Evolutionary conservation across 441 rosid species (phyloP), one percentile per base, ranked within the genome.

Genomic region (Gossypium trilobum): DNA sequence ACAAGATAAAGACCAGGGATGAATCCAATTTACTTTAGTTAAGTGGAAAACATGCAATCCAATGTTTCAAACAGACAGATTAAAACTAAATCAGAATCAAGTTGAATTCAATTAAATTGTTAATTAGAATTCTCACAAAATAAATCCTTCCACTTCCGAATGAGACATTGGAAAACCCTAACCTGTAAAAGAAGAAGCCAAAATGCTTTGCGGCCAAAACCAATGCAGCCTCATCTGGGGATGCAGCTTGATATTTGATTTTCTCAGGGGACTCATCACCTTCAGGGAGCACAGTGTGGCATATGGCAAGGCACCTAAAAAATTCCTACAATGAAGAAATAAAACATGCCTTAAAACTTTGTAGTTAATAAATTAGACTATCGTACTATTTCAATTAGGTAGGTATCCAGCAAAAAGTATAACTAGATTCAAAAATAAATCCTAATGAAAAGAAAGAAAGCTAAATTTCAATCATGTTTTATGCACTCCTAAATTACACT

Each of bases 231-330:
- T 93, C 99, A 86, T 96, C 98, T 11, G 99, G 99, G 59, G 99
- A 96, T 80, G 98, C 99, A 79, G 99, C 98, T 87, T 93, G 99
- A 83, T 96, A 96, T 20, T 77, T 83, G 67, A 93, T 87, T 81
- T 87, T 92, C 73, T 92, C 99, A 13, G 98, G 97, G 77, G 96
- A 85, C 76, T 92, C 99, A 51, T 93, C 98, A 75, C 98, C 98
- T 87, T 93, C 98, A 67, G 99, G 94, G 79, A 93, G 97, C 48
- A 96, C 99, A 39, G 99, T 96, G 80, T 96, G 99, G 78, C 99
- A 93, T 54, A 93, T 87, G 77, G 99, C 99, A 71, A 91, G 93
- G 78, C 91, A 93, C 81, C 91, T 82, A 77, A 87, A 88, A 82
- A 93, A 90, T 85, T 96, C 98, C 99, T 96, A 79, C 81, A 82